Conservation (phyloP, 108 stramenopile species). For the Ochromonas danica region DNA sequence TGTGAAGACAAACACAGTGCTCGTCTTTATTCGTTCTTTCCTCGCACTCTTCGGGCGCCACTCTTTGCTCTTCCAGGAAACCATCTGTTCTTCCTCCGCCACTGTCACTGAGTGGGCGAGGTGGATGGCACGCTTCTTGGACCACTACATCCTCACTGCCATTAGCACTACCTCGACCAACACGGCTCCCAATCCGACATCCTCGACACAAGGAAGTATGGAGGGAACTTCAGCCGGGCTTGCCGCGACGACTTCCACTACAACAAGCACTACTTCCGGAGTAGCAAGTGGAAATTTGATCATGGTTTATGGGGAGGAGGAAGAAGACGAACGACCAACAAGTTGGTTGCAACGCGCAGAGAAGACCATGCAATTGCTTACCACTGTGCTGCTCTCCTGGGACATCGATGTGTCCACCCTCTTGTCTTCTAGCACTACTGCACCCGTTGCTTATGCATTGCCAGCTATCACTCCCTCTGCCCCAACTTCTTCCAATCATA, state of each 20-base stretch:
- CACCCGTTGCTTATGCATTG: too few species aligned
- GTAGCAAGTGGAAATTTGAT: not conserved
- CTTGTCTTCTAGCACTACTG: not conserved
- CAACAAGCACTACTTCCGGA: not conserved
- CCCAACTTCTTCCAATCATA: not conserved
- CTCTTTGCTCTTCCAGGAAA: not conserved
- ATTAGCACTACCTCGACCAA: not conserved
- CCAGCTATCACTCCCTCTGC: not conserved
- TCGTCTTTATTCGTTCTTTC: constrained; percentile 22
- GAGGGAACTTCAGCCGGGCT: not conserved
- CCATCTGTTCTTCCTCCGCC: not conserved
- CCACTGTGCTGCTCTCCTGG: not conserved
- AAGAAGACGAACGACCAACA: not conserved
- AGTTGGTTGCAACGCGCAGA: constrained; percentile 7
- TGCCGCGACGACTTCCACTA: not conserved
- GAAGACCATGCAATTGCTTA: not conserved
- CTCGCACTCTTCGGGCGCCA: not conserved
- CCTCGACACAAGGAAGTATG: not conserved
- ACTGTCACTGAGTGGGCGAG: not conserved
- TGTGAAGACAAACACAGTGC: not conserved
- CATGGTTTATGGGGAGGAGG: constrained; percentile 24
- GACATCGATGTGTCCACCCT: not conserved
- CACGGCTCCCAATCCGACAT: not conserved
- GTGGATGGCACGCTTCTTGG: not conserved
- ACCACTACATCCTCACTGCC: not conserved